phyloP scores from a whole-genome alignment of 2,329 filamentous ascomycete species.

The Botrytis medusae region DNA sequence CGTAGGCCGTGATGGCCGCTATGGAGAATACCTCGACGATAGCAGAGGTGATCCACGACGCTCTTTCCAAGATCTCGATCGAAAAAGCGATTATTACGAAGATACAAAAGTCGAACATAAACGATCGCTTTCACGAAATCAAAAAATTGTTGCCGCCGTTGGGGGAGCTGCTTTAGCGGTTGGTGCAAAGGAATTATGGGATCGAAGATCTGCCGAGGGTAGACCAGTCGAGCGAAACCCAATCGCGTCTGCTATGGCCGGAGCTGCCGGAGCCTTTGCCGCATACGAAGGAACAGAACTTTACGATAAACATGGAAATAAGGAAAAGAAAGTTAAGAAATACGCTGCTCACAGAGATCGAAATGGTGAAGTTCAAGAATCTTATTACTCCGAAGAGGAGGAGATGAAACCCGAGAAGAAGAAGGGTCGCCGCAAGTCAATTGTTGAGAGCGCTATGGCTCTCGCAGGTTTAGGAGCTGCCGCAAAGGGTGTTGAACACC shows the following conservation, averaged over 20 bases:
- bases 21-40: constrained; percentile 56
- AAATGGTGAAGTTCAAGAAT: constrained; percentile 53
- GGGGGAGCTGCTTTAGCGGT: constrained; percentile 64
- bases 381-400: constrained; percentile 58
- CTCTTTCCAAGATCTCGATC: constrained; percentile 47
- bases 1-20: constrained; percentile 59
- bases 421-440: constrained; percentile 62
- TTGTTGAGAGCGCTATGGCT: constrained; percentile 61
- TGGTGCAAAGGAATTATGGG: constrained; percentile 65
- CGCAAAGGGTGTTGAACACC: constrained; percentile 44
- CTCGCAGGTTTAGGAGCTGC: constrained; percentile 62
- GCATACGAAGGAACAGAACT: constrained; percentile 63
- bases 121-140: constrained; percentile 59
- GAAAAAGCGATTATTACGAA: constrained; percentile 49
- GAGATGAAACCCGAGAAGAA: constrained; percentile 45
- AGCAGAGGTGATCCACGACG: constrained; percentile 45
- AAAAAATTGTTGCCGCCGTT: constrained; percentile 66
- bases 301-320: constrained; percentile 55
- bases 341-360: constrained; percentile 55
- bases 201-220: constrained; percentile 55
- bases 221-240: constrained; percentile 56
- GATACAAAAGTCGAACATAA: constrained; percentile 56
- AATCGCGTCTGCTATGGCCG: constrained; percentile 59
- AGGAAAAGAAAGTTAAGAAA: constrained; percentile 49
- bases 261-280: constrained; percentile 62